Evolutionary conservation across 2,329 filamentous ascomycete species (phyloP).

Genomic region (Aspergillus jensenii): DNA sequence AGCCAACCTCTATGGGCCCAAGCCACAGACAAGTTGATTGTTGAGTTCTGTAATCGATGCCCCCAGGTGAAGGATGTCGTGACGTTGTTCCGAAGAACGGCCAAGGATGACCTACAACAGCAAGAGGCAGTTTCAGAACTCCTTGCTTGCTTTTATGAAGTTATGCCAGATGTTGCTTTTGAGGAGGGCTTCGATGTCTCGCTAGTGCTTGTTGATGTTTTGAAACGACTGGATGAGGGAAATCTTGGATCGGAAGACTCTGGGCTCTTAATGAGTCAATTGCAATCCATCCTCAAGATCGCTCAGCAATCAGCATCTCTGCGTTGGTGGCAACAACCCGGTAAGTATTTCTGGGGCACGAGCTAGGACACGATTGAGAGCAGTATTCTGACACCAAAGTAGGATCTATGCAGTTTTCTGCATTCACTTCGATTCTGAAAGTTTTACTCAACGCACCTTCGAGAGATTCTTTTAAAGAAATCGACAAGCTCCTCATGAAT

Average conservation of each 20-base stretch:
- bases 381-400: background rate
- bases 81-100: conserved; percentile 67
- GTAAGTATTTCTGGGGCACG: conserved; percentile 29
- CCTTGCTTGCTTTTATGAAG: conserved; percentile 79
- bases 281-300: conserved; percentile 79
- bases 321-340: conserved; percentile 82
- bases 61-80: conserved; percentile 82
- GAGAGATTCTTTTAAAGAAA: conserved; percentile 32
- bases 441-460: conserved; percentile 33
- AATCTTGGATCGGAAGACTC: conserved; percentile 49
- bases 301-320: conserved; percentile 79
- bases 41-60: conserved; percentile 74
- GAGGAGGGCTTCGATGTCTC: conserved; percentile 89
- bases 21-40: conserved; percentile 64
- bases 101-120: conserved; percentile 69
- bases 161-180: conserved; percentile 74
- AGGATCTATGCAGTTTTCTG: conserved; percentile 42
- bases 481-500: conserved; percentile 34
- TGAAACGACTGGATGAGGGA: conserved; percentile 60
- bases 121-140: conserved; percentile 76
- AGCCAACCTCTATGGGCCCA: conserved; percentile 64
- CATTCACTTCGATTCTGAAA: conserved; percentile 43
- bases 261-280: conserved; percentile 66
- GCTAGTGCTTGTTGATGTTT: conserved; percentile 66
- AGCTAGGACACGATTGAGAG: background rate